Base-by-base conservation (phyloP, 352 stramenopile genomes). In the Pythium chondricola region DNA sequence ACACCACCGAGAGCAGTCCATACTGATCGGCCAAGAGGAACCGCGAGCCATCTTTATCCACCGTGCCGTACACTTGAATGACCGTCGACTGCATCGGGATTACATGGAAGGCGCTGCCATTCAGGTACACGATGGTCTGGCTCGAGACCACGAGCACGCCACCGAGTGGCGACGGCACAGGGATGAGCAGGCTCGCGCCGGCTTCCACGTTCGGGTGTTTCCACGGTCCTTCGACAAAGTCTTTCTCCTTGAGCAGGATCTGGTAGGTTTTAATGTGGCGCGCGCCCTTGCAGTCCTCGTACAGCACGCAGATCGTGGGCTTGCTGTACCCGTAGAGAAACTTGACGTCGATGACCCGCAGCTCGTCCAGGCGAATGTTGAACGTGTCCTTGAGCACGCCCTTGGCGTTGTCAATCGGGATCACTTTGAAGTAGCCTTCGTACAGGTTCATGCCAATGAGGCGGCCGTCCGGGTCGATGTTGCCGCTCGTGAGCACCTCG, bases 331-430 rank as follows among this genome's bases (percentile, higher is more conserved):
- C 89, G 52, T 95, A 69, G 8, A 97, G 63, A 61, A 97, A 97
- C 58, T 96, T 93, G 64, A 97, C 94, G 56, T 97, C 90, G 47
- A 97, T 88, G 40, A 97, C 85, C 35, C 90, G 73, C 26, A 96
- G 64, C 65, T 97, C 90, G 58, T 97, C 89, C 50, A 97, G 66
- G 3, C 85, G 88, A 37, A 97, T 93, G 63, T 97, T 96, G 65
- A 97, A 96, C 31, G 82, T 80, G 31, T 95, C 83, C 35, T 78
- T 78, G 11, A 96, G 67, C 25, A 83, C 71, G 11, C 84, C 83
- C 48, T 83, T 86, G 51, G 62, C 59, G 33, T 62, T 71, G 55
- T 96, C 84, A 52, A 96, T 93, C 36, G 84, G 84, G 44, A 93
- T 91, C 13, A 95, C 76, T 49, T 95, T 95, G 46, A 95, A 95